These are phyloP conservation scores for Passalora sequoiae DNA, from an alignment of 2,329 filamentous ascomycete species.

Conservation along the genomic window DNA sequence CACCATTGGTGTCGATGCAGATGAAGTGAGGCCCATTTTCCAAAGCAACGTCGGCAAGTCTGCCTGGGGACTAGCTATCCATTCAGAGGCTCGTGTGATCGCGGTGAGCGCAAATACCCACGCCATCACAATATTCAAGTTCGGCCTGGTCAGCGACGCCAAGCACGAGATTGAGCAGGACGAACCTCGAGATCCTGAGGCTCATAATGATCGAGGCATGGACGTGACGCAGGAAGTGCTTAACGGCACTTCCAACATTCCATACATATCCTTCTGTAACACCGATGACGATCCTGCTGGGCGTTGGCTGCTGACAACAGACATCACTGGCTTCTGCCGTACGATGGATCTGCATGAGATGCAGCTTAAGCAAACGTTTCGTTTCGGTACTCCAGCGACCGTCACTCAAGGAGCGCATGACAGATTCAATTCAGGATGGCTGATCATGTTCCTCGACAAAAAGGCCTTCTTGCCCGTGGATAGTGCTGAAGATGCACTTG, in stretches of 20 bases:
- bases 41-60: constrained; percentile 69
- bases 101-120: constrained; percentile 75
- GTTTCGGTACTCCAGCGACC: constrained; percentile 17
- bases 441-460: constrained; percentile 36
- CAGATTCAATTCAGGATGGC: constrained; percentile 34
- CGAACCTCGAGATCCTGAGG: constrained; percentile 20
- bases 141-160: constrained; percentile 46
- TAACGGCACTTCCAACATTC: constrained; percentile 48
- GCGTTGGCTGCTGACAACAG: constrained; percentile 53
- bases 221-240: constrained; percentile 28
- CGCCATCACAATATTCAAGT: constrained; percentile 55
- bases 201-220: constrained; percentile 14
- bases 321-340: constrained; percentile 41
- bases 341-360: constrained; percentile 28
- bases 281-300: constrained; percentile 51
- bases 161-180: constrained; percentile 12
- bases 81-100: constrained; percentile 74
- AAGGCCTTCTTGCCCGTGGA: constrained; percentile 31
- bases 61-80: constrained; percentile 85
- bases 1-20: constrained; percentile 37
- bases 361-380: constrained; percentile 22
- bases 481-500: constrained; percentile 23
- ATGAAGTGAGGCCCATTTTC: constrained; percentile 56
- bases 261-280: constrained; percentile 55
- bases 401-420: constrained; percentile 18